Evolutionary conservation across 2,329 filamentous ascomycete species (phyloP).

Genomic region (Arachnomyces sp.): DNA sequence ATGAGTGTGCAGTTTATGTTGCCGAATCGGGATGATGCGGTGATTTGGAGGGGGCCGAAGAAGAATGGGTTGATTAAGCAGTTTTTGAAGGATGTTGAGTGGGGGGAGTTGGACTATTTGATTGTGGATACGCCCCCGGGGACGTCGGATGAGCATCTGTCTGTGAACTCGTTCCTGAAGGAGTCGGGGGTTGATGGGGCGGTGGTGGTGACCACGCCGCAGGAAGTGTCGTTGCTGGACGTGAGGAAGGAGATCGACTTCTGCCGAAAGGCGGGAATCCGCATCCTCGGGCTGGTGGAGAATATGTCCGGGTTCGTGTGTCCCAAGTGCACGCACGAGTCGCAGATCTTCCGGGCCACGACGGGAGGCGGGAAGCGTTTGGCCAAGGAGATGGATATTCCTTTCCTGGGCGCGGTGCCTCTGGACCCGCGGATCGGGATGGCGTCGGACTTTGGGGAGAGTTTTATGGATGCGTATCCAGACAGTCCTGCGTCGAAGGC

Average conservation of each 20-base stretch:
- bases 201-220: slow-evolving; percentile 86
- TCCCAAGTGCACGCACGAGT: slow-evolving; percentile 72
- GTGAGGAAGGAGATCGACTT: slow-evolving; percentile 98
- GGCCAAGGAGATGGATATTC: slow-evolving; percentile 77
- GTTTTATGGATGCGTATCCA: slow-evolving; percentile 87
- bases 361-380: slow-evolving; percentile 77
- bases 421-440: slow-evolving; percentile 90
- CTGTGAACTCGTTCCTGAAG: slow-evolving; percentile 83
- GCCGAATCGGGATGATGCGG: slow-evolving; percentile 82
- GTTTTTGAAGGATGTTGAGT: slow-evolving; percentile 95
- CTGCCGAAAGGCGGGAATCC: slow-evolving; percentile 87
- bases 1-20: slow-evolving; percentile 99
- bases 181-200: slow-evolving; percentile 90
- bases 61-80: slow-evolving; percentile 98
- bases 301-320: slow-evolving; percentile 99
- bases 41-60: slow-evolving; percentile 96
- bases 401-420: slow-evolving; percentile 82
- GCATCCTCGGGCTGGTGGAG: slow-evolving; percentile 81
- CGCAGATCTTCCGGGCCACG: slow-evolving; percentile 80
- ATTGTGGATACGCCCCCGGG: slow-evolving; percentile 93
- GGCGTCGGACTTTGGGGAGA: slow-evolving; percentile 95
- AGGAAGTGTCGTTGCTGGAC: slow-evolving; percentile 86
- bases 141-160: slow-evolving; percentile 90
- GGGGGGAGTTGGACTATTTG: slow-evolving; percentile 89
- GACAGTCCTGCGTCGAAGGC: slow-evolving; percentile 85